Evolutionary conservation across 495 filamentous ascomycete species (phyloP), one percentile per base, ranked within the genome.

Genomic region (Hyaloscypha finlandica): DNA sequence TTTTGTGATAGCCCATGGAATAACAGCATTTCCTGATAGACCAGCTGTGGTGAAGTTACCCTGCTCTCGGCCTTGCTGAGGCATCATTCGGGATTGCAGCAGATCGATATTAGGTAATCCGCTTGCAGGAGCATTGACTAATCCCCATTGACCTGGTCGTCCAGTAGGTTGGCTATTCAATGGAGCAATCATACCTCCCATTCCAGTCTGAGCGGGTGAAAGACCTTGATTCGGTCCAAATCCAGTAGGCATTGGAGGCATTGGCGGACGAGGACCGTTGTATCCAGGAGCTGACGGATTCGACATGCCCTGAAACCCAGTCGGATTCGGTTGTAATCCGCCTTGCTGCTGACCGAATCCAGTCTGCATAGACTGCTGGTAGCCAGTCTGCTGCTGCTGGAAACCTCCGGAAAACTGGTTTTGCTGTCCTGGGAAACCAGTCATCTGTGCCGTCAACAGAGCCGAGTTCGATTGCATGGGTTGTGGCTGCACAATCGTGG

Each of bases 1-100:
- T 77, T 99, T 99, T 8, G 96, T 99, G 62, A 99, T 94, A 30
- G 96, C 95, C 95, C 94, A 99, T 3, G 96, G 94, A 73, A 99
- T 93, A 6, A 89, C 92, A 8, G 96, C 96, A 81, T 96, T 98
- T 58, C 96, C 96, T 35, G 90, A 89, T 31, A 99, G 82, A 8
- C 94, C 93, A 64, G 86, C 82, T 16, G 93, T 94, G n/a, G 90
- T 94, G 71, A 92, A 98, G 63, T 70, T 77, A 6, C 92, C 92
- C 68, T 92, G 89, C 77, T 97, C 96, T 6, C 96, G 90, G 32
- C 96, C 96, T 65, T 90, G 88, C 72, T 98, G 95, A 9, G 96
- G 96, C 95, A 99, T 98, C 85, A 99, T 97, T 72, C 93, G 94
- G 63, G 93, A 89, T 71, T 97, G 93, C 68, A 99, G 78, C 11